Base-by-base conservation (phyloP, 768 basidiomycete species). In the Rhodotorula sphaerocarpa region DNA sequence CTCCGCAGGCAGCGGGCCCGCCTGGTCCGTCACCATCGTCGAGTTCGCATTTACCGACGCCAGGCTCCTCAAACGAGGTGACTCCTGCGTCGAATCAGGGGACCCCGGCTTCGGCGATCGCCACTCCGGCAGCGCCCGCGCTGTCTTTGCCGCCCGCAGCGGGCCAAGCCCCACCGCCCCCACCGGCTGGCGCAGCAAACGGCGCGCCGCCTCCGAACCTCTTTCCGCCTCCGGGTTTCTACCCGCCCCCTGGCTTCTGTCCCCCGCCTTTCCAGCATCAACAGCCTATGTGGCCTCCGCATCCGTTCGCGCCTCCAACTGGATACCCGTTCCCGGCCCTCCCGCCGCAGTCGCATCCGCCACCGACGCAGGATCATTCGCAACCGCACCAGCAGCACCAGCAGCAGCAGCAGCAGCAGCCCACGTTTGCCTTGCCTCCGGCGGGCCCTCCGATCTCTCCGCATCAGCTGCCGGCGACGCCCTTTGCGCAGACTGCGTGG, bases 401-500 rank as follows among this genome's bases (percentile, higher is more conserved):
- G 5, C 25, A 28, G 14, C 46, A 27, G 27, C 46, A 27, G 27
- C 46, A 27, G 27, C 25, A 47, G 27, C 7, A 12, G 14, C 15
- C 27, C 46, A 44, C 43, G 28, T 55, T 50, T 46, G n/a, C 59
- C 21, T 39, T 55, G 25, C 42, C 59, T 3, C 44, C 42, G 14
- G 12, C 44, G 16, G 36, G 55, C 23, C n/a, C 55, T 18, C 36
- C 52, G 23, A 39, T 39, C 9, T 39, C 43, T 44, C 54, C 54
- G 23, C 46, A 30, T n/a, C 5, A 4, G 9, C 27, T 57, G 21
- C 43, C 61, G 3, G 31, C 50, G 28, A 53, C 28, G 14, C 61
- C 61, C 28, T 63, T 53, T 27, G 61, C 63, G 33, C 63, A 65
- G 48, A 65, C 63, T 27, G 41, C 46, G 33, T 65, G 63, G 63